Conservation (phyloP, 1,284 basidiomycete species). For the Moesziomyces parantarcticus region DNA sequence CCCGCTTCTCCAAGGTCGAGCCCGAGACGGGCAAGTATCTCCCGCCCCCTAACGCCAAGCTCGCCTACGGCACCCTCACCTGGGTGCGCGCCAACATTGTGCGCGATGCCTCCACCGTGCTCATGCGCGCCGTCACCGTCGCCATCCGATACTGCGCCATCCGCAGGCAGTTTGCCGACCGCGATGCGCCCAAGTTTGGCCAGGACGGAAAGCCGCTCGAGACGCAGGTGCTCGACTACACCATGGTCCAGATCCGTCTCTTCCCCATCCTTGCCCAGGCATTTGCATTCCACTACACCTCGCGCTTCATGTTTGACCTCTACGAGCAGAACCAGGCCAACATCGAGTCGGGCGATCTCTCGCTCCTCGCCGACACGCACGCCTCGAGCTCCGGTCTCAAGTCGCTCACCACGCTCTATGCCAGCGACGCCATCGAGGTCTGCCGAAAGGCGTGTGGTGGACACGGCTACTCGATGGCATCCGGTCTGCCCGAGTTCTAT, state of each 20-base stretch:
- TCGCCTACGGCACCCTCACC: slow-evolving; percentile 57
- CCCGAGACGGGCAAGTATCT: slow-evolving; percentile 58
- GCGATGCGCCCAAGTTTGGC: slow-evolving; percentile 66
- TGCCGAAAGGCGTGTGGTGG: slow-evolving; percentile 69
- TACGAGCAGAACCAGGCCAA: slow-evolving; percentile 66
- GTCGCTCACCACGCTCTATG: slow-evolving; percentile 67
- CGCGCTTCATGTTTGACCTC: slow-evolving; percentile 66
- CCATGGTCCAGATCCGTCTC: slow-evolving; percentile 68
- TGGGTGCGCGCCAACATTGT: slow-evolving; percentile 68
- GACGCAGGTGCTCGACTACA: slow-evolving; percentile 69
- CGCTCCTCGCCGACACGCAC: slow-evolving; percentile 68
- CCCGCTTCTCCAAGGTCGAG: slow-evolving; percentile 67
- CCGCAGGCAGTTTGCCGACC: slow-evolving; percentile 69
- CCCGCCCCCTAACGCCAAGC: slow-evolving; percentile 54
- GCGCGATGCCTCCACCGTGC: slow-evolving; percentile 63
- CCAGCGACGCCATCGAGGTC: slow-evolving; percentile 68
- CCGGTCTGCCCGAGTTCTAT: slow-evolving; percentile 61
- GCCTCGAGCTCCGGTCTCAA: slow-evolving; percentile 68
- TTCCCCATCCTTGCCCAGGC: slow-evolving; percentile 69
- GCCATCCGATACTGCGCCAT: slow-evolving; percentile 69
- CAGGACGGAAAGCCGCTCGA: slow-evolving; percentile 66
- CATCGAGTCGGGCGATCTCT: slow-evolving; percentile 67
- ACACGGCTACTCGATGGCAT: slow-evolving; percentile 67
- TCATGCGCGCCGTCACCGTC: slow-evolving; percentile 67
- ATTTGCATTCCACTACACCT: slow-evolving; percentile 69